Evolutionary conservation across 2,329 filamentous ascomycete species (phyloP).

Genomic region (Cadophora sp.): DNA sequence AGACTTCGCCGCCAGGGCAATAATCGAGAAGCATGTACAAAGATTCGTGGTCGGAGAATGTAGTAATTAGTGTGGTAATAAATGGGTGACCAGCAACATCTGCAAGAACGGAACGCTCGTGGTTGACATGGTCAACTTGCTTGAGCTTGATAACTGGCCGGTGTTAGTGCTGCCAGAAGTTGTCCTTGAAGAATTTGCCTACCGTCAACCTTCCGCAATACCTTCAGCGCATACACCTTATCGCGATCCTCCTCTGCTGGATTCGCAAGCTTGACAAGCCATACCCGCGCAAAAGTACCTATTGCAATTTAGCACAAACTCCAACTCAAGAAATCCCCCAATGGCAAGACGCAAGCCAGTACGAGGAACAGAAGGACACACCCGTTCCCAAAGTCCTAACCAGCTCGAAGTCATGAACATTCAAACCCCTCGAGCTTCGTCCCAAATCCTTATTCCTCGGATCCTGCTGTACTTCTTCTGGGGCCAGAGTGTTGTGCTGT

Average conservation of each 20-base stretch:
- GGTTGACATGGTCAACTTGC: constrained; percentile 85
- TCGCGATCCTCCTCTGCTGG: constrained; percentile 59
- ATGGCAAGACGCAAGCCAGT: constrained; percentile 18
- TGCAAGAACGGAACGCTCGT: constrained; percentile 79
- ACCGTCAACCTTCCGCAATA: constrained; percentile 71
- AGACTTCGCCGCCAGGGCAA: constrained; percentile 83
- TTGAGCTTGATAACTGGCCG: constrained; percentile 76
- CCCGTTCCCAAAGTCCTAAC: constrained; percentile 80
- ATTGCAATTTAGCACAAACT: constrained; percentile 31
- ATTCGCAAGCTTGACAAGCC: constrained; percentile 72
- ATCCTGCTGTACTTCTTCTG: constrained; percentile 38
- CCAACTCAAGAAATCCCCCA: constrained; percentile 11
- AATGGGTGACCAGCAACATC: constrained; percentile 83
- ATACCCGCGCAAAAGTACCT: constrained; percentile 85
- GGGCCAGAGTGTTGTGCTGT: constrained; percentile 32
- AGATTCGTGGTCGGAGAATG: constrained; percentile 80
- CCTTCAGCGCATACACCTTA: constrained; percentile 83
- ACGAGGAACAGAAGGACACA: constrained; percentile 47
- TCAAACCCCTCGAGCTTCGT: constrained; percentile 43
- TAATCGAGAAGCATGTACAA: constrained; percentile 87
- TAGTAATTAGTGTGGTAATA: constrained; percentile 79
- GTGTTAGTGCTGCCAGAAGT: constrained; percentile 18
- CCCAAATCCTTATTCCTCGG: constrained; percentile 41
- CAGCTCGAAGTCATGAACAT: constrained; percentile 69
- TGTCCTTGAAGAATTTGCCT: constrained; percentile 18